Conservation (phyloP, 1,139 yeast genomes). For the Yamadazyma diddensiae region DNA sequence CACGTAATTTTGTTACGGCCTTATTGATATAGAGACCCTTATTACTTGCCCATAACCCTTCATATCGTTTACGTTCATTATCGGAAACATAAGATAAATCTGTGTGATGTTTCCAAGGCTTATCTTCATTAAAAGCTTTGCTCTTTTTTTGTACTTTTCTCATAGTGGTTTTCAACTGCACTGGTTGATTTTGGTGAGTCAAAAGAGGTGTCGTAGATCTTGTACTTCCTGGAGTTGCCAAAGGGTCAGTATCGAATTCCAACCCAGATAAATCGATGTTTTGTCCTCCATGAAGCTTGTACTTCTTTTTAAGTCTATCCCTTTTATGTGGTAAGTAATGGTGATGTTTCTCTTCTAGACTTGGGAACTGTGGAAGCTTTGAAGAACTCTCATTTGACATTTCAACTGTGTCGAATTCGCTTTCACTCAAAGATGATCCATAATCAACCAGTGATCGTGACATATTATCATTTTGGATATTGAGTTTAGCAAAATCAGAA, state of each 20-base stretch:
- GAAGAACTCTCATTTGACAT: conserved; percentile 6
- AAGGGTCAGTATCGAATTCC: conserved; percentile 16
- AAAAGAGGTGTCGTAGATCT: conserved; percentile 16
- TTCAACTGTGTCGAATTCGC: conserved; percentile 11
- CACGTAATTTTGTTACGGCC: conserved; percentile 33
- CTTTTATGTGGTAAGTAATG: conserved; percentile 7
- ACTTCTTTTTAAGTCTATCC: conserved; percentile 15
- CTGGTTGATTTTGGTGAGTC: conserved; percentile 23
- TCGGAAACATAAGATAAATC: conserved; percentile 61
- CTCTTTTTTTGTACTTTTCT: conserved; percentile 52
- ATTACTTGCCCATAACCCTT: conserved; percentile 91
- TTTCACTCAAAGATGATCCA: conserved; percentile 13
- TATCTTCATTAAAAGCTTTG: conserved; percentile 72
- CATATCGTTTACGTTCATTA: conserved; percentile 80
- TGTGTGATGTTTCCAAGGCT: conserved; percentile 92
- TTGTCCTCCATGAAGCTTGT: conserved; percentile 18
- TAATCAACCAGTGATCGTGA: conserved; percentile 17
- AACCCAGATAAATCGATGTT: conserved; percentile 15
- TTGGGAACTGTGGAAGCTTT: conserved; percentile 29
- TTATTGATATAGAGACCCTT: conserved; percentile 58
- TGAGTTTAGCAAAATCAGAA: too few species aligned
- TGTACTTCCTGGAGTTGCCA: conserved; percentile 11
- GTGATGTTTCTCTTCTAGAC: conserved; percentile 14
- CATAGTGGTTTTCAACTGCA: conserved; percentile 64
- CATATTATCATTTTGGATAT: conserved; percentile 9